Base-by-base conservation (phyloP, 208 protist species). In the Trypanosoma grayi region DNA sequence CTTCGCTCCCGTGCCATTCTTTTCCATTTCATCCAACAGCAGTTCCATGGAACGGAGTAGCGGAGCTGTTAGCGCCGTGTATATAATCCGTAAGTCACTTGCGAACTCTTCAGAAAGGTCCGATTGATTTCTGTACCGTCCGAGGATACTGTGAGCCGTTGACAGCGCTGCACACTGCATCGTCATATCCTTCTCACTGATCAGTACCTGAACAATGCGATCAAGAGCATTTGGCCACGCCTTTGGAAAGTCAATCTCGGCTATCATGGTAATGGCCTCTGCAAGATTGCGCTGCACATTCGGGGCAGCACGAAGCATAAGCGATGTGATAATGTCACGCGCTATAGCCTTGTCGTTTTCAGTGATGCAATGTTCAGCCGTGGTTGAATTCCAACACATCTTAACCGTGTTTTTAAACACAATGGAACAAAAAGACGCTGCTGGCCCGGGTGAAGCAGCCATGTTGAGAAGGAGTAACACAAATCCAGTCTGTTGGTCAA, bases 191-290 rank as follows among this genome's bases (percentile, higher is more conserved):
- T 57, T 57, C 14, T 71, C 61, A 41, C 43, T 67, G 27, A 60
- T 37, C 16, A 92, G 62, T 18, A 76, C 67, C 25, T 83, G 56
- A 4, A 76, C 58, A 46, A 98, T 83, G 18, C 90, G 51, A 2
- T 73, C 48, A 33, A 98, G 62, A 4, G 97, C 79, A 54, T 80
- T 63, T 4, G 83, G 74, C 96, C 97, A 98, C 25, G 52, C 27
- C 2, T 58, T 48, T 14, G 97, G 97, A 57, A 98, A 98, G 71
- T 98, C 97, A 16, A 79, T 54, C 30, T 87, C 58, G 9, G 87
- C 82, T 50, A 98, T 97, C 28, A 96, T 68, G 33, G 83, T 62
- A 41, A 98, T 81, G 25, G 93, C 76, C 54, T 95, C 95, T 0
- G 85, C 79, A n/a, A 98, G 70, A 62, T 96, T 95, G 48, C 77